Evolutionary conservation across 441 rosid genomes (phyloP).

Genomic region (Dalechampia spathulata): DNA sequence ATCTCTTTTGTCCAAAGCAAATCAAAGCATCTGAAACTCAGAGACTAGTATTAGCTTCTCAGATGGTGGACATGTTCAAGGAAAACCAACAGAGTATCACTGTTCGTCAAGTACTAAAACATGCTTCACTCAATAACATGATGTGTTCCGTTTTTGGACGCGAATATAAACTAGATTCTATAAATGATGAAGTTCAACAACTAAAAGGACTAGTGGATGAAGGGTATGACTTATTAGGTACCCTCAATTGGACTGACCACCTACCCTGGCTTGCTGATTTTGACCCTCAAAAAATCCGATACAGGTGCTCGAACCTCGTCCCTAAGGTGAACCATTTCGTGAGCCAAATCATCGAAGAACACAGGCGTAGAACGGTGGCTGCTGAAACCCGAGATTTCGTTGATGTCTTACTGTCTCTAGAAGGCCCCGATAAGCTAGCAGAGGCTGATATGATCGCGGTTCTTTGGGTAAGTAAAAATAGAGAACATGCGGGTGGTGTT

Average conservation of each 20-base stretch:
- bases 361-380: slow-evolving; percentile 20
- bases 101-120: slow-evolving; percentile 53
- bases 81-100: slow-evolving; percentile 16
- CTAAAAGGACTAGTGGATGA: slow-evolving; percentile 57
- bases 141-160: slow-evolving; percentile 73
- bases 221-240: slow-evolving; percentile 77
- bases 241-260: slow-evolving; percentile 74
- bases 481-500: not conserved
- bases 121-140: slow-evolving; percentile 75
- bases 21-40: slow-evolving; percentile 48
- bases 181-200: slow-evolving; percentile 37
- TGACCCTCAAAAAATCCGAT: slow-evolving; percentile 68
- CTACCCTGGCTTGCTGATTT: slow-evolving; percentile 62
- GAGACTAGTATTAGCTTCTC: slow-evolving; percentile 35
- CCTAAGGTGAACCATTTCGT: slow-evolving; percentile 63
- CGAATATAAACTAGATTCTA: slow-evolving; percentile 36
- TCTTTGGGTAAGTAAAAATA: slow-evolving; percentile 61
- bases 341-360: slow-evolving; percentile 43
- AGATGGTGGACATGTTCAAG: slow-evolving; percentile 41
- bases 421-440: slow-evolving; percentile 45
- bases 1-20: slow-evolving; percentile 66
- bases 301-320: slow-evolving; percentile 61
- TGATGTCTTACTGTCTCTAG: slow-evolving; percentile 56
- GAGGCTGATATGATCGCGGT: slow-evolving; percentile 76
- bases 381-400: slow-evolving; percentile 44